Evolutionary conservation across 179 eudicot species (phyloP), one percentile per base, ranked within the genome.

Genomic region (Camellia oleifera): DNA sequence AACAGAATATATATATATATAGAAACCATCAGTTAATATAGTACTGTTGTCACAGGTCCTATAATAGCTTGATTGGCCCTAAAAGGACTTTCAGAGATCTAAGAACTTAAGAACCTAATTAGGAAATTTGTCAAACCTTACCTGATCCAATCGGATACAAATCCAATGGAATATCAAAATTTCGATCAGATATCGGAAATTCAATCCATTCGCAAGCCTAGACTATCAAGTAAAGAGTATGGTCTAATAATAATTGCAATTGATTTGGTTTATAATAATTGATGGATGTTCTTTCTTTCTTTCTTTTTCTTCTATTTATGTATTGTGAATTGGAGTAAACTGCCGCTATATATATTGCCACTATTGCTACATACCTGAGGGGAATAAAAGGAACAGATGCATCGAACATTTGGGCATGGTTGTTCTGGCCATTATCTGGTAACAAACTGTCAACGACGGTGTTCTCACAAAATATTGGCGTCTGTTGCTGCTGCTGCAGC

Each of bases 381-480:
- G 80, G 54, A 60, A 81, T 75, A 26, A 81, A 74, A 75, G 82
- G 77, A 76, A 83, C 85, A 18, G 85, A 72, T 18, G 81, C 81
- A 5, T 81, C 58, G 54, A 80, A 84, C 67, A 85, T 80, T 76
- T 82, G 87, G 60, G 74, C 78, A 48, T 74, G 84, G 61, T 75
- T 81, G 61, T 75, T 81, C 57, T 82, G 80, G 74, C 83, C 79
- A 67, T 77, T 81, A 74, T 86, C 83, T 12, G 85, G 77, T 68
- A 72, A 53, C 87, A 82, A 79, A 44, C 84, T 76, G 40, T 32
- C 40, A 52, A 80, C 44, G 10, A 80, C 78, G 11, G 82, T 86
- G 76, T 50, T 69, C 0, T 81, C 84, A 44, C 81, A 83, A 56
- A 85, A 69, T 60, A 86, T 58, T 52, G 86, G 83, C 77, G 84